Conservation (phyloP, 768 basidiomycete genomes). For the Rhizopogon roseolus region DNA sequence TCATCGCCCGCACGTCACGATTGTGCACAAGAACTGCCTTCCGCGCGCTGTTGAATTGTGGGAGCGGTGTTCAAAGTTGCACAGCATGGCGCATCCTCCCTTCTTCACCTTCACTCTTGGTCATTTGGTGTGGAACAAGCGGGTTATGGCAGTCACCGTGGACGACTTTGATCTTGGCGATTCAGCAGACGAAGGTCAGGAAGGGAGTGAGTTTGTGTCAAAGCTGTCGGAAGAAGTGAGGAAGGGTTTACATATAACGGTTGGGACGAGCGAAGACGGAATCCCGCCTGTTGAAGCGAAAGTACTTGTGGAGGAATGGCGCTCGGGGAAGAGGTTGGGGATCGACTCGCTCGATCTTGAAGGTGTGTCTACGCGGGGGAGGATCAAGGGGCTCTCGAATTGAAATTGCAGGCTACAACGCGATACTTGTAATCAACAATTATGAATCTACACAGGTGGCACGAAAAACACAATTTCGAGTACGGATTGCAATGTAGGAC, state of each 20-base stretch:
- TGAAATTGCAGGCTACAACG: not conserved
- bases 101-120: conserved; percentile 59
- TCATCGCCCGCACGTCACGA: conserved; percentile 75
- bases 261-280: conserved; percentile 58
- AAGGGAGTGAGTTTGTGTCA: conserved; percentile 43
- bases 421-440: too few relatives aligned
- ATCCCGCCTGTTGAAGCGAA: conserved; percentile 69
- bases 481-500: too few relatives aligned
- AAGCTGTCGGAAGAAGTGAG: conserved; percentile 42
- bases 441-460: too few relatives aligned
- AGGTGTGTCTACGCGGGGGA: conserved; percentile 23
- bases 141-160: conserved; percentile 79
- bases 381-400: conserved; percentile 23
- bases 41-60: conserved; percentile 36
- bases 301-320: conserved; percentile 55
- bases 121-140: conserved; percentile 66
- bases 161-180: conserved; percentile 45
- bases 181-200: conserved; percentile 25
- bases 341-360: conserved; percentile 24
- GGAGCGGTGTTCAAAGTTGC: conserved; percentile 25
- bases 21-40: conserved; percentile 66
- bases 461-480: too few relatives aligned
- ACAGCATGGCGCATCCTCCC: conserved; percentile 32
- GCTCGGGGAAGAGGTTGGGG: conserved; percentile 26
- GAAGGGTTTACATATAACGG: conserved; percentile 74